Evolutionary conservation across 352 stramenopile species (phyloP).

Genomic region (Pythium guiyangense): DNA sequence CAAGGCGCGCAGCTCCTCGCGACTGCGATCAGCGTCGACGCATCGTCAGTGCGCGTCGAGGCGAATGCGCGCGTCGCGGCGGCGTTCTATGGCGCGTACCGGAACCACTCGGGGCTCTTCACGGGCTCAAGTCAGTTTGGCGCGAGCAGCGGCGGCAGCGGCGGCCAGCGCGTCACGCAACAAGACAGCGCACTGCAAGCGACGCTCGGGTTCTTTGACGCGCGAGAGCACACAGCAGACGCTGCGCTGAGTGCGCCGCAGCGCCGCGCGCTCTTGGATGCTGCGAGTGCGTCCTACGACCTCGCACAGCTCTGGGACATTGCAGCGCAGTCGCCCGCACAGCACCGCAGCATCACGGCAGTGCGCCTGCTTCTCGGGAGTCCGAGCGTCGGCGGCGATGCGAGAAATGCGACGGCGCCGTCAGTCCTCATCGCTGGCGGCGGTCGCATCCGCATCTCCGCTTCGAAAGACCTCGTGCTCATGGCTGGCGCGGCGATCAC

Average conservation of each 20-base stretch:
- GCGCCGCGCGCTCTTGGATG: slow-evolving; percentile 19
- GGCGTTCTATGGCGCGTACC: no score
- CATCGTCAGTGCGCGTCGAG: slow-evolving; percentile 61
- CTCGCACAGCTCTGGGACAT: slow-evolving; percentile 37
- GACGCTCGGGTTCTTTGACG: slow-evolving; percentile 49
- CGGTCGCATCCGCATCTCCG: slow-evolving; percentile 56
- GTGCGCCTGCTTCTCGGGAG: slow-evolving; percentile 47
- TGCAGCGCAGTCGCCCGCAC: slow-evolving; percentile 5
- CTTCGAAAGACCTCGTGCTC: slow-evolving; percentile 64
- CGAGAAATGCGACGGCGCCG: no score
- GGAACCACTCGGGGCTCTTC: slow-evolving; percentile 23
- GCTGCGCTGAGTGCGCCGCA: neutral
- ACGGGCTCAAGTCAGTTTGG: slow-evolving; percentile 35
- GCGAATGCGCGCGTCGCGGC: slow-evolving; percentile 24
- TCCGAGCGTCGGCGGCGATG: slow-evolving; percentile 26
- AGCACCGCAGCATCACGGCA: slow-evolving; percentile 21
- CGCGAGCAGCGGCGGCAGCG: slow-evolving; percentile 52
- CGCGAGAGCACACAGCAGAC: slow-evolving; percentile 22
- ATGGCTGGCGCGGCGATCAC: slow-evolving; percentile 45
- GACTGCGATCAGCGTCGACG: slow-evolving; percentile 45
- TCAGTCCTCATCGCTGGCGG: no score
- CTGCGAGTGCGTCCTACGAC: slow-evolving; percentile 48
- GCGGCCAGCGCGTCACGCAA: slow-evolving; percentile 36
- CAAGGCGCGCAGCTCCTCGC: slow-evolving; percentile 28
- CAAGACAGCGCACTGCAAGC: slow-evolving; percentile 24